A percentile compares a stretch with the other conserved stretches of the same genome.
These are phyloP conservation scores for Neodidymelliopsis sp. DNA, from an alignment of 2,329 filamentous ascomycete species.

Conservation along the genomic window DNA sequence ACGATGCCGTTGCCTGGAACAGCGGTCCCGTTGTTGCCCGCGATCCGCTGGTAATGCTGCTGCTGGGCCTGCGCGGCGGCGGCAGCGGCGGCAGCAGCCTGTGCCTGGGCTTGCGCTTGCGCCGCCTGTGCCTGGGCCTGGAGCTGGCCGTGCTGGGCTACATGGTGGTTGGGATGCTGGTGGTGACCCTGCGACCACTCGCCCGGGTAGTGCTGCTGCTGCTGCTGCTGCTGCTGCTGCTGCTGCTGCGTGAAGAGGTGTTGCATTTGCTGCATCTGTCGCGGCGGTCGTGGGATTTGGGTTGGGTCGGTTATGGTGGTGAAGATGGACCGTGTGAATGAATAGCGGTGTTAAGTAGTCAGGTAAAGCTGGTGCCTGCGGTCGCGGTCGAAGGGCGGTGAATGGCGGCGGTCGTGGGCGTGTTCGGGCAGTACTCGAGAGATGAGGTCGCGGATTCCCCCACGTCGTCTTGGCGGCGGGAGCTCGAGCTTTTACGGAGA, in stretches of 20 bases:
- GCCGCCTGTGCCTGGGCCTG: slow-evolving; percentile 56
- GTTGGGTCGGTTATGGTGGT: slow-evolving; percentile 14
- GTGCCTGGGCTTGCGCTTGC: slow-evolving; percentile 58
- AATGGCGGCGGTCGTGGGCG: slow-evolving; percentile 25
- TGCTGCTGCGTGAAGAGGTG: slow-evolving; percentile 71
- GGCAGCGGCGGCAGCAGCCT: slow-evolving; percentile 59
- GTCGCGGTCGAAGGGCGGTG: slow-evolving; percentile 18
- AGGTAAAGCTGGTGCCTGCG: slow-evolving; percentile 20
- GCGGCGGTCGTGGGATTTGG: slow-evolving; percentile 18
- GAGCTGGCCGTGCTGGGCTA: slow-evolving; percentile 50
- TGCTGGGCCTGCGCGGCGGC: slow-evolving; percentile 59
- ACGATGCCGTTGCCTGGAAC: slow-evolving; percentile 46
- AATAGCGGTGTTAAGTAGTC: slow-evolving; percentile 17
- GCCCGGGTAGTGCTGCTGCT: slow-evolving; percentile 67
- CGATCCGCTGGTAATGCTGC: slow-evolving; percentile 76
- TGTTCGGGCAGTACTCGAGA: slow-evolving; percentile 32
- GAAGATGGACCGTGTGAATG: slow-evolving; percentile 10
- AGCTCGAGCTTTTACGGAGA: slow-evolving; percentile 34
- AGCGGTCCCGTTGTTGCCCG: slow-evolving; percentile 67
- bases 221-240: slow-evolving; percentile 71
- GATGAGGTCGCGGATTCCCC: slow-evolving; percentile 34
- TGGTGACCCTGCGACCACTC: slow-evolving; percentile 59
- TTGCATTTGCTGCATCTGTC: slow-evolving; percentile 55
- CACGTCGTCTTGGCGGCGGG: slow-evolving; percentile 31
- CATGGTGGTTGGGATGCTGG: slow-evolving; percentile 50